Evolutionary conservation across 495 filamentous ascomycete species (phyloP).

Genomic region (Tuber borchii): DNA sequence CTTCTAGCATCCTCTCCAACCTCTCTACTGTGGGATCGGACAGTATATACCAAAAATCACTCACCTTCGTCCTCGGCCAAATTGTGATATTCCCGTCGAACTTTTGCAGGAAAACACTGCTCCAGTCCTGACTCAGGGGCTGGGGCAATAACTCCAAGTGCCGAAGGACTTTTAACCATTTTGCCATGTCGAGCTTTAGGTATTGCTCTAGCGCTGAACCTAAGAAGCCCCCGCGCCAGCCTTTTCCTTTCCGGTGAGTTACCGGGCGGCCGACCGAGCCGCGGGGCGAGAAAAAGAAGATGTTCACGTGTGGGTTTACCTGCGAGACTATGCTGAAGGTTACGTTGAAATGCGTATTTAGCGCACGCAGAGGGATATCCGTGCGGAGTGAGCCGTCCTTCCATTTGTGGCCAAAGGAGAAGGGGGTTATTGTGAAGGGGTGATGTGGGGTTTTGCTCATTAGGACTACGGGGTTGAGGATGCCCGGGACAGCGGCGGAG

Average conservation of each 20-base stretch:
- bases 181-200: constrained; percentile 87
- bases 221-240: constrained; percentile 92
- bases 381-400: constrained; percentile 91
- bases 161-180: constrained; percentile 90
- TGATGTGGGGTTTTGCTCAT: constrained; percentile 73
- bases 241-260: constrained; percentile 84
- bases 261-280: constrained; percentile 88
- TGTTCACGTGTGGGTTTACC: constrained; percentile 94
- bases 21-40: constrained; percentile 68
- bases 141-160: constrained; percentile 87
- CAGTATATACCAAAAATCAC: constrained; percentile 80
- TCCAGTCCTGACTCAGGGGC: constrained; percentile 92
- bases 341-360: constrained; percentile 96
- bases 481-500: constrained; percentile 91
- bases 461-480: constrained; percentile 88
- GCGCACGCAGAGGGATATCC: constrained; percentile 86
- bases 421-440: constrained; percentile 63
- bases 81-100: constrained; percentile 94
- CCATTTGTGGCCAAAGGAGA: constrained; percentile 95
- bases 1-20: constrained; percentile 77
- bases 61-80: constrained; percentile 69
- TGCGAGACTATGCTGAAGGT: constrained; percentile 94
- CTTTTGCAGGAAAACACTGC: constrained; percentile 86
- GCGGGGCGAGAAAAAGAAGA: constrained; percentile 95
- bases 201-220: constrained; percentile 89